Base-by-base conservation (phyloP, 2,329 filamentous ascomycete genomes). In the Myriosclerotinia scirpicola region DNA sequence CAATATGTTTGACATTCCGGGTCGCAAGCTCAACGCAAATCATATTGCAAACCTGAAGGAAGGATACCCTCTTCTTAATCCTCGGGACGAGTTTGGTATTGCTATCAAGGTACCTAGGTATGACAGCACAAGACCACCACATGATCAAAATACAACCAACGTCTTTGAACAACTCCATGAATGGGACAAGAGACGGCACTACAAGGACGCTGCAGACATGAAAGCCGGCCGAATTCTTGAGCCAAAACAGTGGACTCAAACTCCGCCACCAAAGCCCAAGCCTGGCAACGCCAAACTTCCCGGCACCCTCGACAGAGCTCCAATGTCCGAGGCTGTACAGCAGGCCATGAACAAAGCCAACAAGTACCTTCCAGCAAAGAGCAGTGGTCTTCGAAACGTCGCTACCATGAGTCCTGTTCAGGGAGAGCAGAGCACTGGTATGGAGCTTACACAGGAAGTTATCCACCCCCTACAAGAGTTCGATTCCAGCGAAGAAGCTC, bases 271-370 rank as follows among this genome's bases (percentile, higher is more conserved):
- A 44, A 62, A 62, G 34, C 67, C 67, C 20, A 62, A 62, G 59
- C 67, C 67, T 38, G 60, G 36, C 7, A 69, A 69, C 34, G 67
- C 67, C 26, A 61, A 64, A 44, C 64, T 68, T 50, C 67, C 67
- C 15, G 36, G 38, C 26, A n/a, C 54, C 22, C 36, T 62, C n/a
- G 44, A 36, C 26, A 61, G 40, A 11, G 50, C 63, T n/a, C n/a
- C 61, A 44, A 36, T 38, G 20, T 53, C 53, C 6, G 60, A 62
- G n/a, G 55, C 54, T 26, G 52, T 64, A 52, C 44, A 56, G 20
- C 54, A 36, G 17, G 65, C 56, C 14, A 69, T 64, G 42, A 46
- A 48, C 4, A 60, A 42, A 15, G 63, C 59, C 12, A 65, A 69
- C 14, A 69, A 68, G 38, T 68, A 61, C 44, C 44, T 59, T 30